Evolutionary conservation across 2,329 filamentous ascomycete genomes (phyloP), one percentile per base, ranked within the genome.

Genomic region (Botrytis sinoallii): DNA sequence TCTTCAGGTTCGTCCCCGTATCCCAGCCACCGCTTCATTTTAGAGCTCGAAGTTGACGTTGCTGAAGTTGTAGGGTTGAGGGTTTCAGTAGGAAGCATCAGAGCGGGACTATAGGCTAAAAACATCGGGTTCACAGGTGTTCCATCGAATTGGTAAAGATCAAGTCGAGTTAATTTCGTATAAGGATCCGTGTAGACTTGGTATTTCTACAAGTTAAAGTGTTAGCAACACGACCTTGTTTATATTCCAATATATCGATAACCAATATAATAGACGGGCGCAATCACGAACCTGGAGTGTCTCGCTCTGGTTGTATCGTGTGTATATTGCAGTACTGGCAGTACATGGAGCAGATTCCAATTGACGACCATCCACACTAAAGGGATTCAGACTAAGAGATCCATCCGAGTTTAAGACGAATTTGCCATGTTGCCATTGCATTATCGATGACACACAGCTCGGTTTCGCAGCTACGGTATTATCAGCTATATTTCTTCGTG

Each of bases 381-480:
- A 88, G 7, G 91, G 91, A 9, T 82, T 85, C 68, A 93, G 83
- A 9, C 82, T 81, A 38, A 93, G 82, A 8, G 87, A 89, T 60
- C 89, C 89, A 78, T 92, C 87, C 32, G 83, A 78, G 61, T 85
- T 83, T 76, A 89, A 83, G 8, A 84, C 83, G 80, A 88, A 92
- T 72, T 82, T 88, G 60, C 91, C 91, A 80, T 93, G 91, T 80
- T 93, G 91, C 86, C 89, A 93, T 82, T 93, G 90, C 84, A 93
- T 88, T 66, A 93, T 86, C 14, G 87, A 89, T 71, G 85, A 85
- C 2, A 90, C 88, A 78, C 91, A 93, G 74, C 84, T 82, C 42
- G 91, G 91, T 22, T 86, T 83, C 65, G 83, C 82, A 61, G 90
- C 90, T 91, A 77, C 75, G 32, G 20, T 10, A 64, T 71, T 46